Base-by-base conservation (phyloP, 495 filamentous ascomycete species). In the Lasiosphaeriaceae sp. region DNA sequence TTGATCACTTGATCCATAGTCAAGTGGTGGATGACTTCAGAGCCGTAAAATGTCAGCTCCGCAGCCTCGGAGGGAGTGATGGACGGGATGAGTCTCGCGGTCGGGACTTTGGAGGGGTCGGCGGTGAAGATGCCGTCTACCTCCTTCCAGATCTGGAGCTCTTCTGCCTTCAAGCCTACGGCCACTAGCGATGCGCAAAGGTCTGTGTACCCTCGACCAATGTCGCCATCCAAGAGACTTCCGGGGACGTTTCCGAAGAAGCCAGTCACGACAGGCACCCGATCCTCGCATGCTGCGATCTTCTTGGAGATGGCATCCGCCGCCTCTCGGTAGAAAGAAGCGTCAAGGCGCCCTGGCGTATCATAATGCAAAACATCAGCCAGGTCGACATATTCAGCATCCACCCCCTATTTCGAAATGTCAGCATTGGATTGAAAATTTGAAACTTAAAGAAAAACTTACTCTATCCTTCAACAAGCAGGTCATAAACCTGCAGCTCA, bases 1-100 rank as follows among this genome's bases (percentile, higher is more conserved):
- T 86, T 88, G 70, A 97, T 96, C 50, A 94, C 94, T 69, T 97
- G 94, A 73, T 98, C 92, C 90, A 98, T 97, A 52, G 94, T 98
- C 66, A 96, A 87, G 49, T 94, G 94, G 65, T 98, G 94, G 60
- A 98, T 97, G 61, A 98, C 94, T 70, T 96, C 90, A 17, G 89
- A 92, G 59, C 91, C 91, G 68, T 95, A 96, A 66, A 94, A 96
- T 11, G 91, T 96, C 61, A 96, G 78, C 68, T 96, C 91, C 7
- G 91, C 90, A 7, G 91, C 92, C 65, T 96, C 91, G 34, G 89
- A 83, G 0, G 91, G 92, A 1, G 90, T 92, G 66, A 96, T 92
- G 17, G 83, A 81, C 1, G 83, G 69, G 37, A 96, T 77, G 19
- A 96, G 79, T 45, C 83, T 77, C 12, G 91, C 91, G 3, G 90